Percentiles rank a stretch among this genome's conserved stretches.
phyloP scores from a whole-genome alignment of 2,329 filamentous ascomycete genomes.

The Septoria linicola region DNA sequence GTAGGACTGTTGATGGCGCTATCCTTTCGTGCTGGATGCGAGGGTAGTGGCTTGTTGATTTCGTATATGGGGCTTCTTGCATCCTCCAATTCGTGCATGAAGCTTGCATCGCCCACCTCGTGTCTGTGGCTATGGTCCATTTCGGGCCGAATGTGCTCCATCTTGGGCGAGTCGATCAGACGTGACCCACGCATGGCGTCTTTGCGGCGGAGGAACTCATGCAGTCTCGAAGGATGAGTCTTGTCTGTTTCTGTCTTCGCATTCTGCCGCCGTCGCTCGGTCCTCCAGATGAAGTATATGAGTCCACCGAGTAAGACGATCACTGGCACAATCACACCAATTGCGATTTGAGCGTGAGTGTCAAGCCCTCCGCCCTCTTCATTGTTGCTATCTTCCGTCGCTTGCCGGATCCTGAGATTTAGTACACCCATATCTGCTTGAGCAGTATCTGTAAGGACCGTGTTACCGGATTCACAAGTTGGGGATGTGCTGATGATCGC shows the following conservation, averaged over 20 bases:
- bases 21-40: slow-evolving; percentile 11
- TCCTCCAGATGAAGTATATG: slow-evolving; percentile 19
- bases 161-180: background rate
- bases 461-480: no score
- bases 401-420: no score
- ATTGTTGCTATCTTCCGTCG: background rate
- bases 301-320: slow-evolving; percentile 14
- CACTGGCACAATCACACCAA: slow-evolving; percentile 22
- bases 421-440: no score
- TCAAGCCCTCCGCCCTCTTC: slow-evolving; percentile 8
- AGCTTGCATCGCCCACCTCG: slow-evolving; percentile 3
- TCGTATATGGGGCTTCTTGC: slow-evolving; percentile 6
- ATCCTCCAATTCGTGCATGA: slow-evolving; percentile 5
- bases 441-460: no score
- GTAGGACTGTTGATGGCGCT: slow-evolving; percentile 5
- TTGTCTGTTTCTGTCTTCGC: slow-evolving; percentile 3
- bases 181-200: slow-evolving; percentile 1
- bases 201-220: slow-evolving; percentile 2
- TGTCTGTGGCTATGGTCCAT: slow-evolving; percentile 2
- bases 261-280: slow-evolving; percentile 14
- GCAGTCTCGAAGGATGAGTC: slow-evolving; percentile 4
- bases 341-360: slow-evolving; percentile 18
- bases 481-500: no score
- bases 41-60: slow-evolving; percentile 12
- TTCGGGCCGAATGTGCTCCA: background rate